Conservation (phyloP, 306 rosid genomes). For the Mucuna pruriens region DNA sequence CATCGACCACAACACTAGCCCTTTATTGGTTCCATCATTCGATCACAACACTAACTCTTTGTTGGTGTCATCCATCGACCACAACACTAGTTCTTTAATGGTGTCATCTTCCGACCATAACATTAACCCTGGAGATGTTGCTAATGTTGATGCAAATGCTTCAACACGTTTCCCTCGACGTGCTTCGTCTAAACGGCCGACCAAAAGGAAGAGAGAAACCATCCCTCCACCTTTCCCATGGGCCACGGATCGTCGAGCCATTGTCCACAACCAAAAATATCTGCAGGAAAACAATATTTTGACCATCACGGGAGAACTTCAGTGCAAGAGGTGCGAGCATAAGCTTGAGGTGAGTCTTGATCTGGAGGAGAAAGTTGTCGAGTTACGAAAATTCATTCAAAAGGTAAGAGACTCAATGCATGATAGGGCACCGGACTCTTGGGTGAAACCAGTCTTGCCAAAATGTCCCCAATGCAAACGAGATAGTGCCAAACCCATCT, state of each 20-base stretch:
- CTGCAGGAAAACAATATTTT: neutral
- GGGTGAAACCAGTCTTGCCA: constrained; percentile 47
- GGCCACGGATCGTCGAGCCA: constrained; percentile 55
- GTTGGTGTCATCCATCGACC: no score
- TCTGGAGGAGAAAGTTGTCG: neutral
- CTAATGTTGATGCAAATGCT: neutral
- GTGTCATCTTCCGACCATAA: neutral
- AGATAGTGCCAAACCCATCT: constrained; percentile 47
- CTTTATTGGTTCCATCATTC: neutral
- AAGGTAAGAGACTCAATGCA: neutral
- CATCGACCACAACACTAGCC: neutral
- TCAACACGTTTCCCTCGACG: neutral
- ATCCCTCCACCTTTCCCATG: constrained; percentile 51
- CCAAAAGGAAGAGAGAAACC: neutral
- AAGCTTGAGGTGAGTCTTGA: constrained; percentile 25
- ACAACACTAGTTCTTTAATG: neutral
- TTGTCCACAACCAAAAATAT: neutral
- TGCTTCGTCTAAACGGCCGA: neutral
- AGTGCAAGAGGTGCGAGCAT: constrained; percentile 49
- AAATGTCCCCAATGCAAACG: constrained; percentile 44
- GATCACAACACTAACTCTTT: neutral
- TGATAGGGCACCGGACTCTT: constrained; percentile 51
- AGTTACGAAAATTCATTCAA: neutral
- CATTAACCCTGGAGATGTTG: neutral
- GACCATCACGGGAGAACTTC: constrained; percentile 40